Base-by-base conservation (phyloP, 2,329 filamentous ascomycete genomes). In the Eutypa lata region DNA sequence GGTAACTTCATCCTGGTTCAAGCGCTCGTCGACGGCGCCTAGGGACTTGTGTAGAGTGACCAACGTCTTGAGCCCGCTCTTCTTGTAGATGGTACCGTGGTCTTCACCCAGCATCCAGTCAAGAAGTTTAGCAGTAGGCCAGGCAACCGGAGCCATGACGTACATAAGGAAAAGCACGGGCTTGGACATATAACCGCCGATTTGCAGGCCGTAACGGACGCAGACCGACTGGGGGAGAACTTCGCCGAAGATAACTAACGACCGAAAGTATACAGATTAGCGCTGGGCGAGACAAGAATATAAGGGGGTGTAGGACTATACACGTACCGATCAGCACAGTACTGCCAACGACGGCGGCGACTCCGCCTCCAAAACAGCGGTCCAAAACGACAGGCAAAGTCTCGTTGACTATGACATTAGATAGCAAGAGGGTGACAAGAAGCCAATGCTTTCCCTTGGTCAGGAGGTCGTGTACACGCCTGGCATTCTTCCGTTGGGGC, bases 401-500 rank as follows among this genome's bases (percentile, higher is more conserved):
- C 74, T 97, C 94, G 71, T 99, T 97, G 60, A 95, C 96, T 64
- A 99, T 95, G 67, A 99, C 94, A 70, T 99, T 99, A 70, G 91
- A 91, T 52, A 99, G 78, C 7, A 99, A 81, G 24, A 99, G 76
- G 2, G 94, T 97, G 50, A 99, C 94, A 53, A 99, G 78, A 19
- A 99, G 93, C 94, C 94, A 99, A 72, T 99, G 94, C 71, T 99
- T 99, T 64, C 94, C 94, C 63, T 83, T 88, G 59, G 90, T 85
- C 52, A 99, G 75, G 26, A 99, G 77, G 43, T 84, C 80, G 61
- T 94, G 80, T 11, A 99, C 94, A 58, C 84, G 87, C 52, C 82
- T 83, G 1, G 94, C 94, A 67, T 97, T 91, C 67, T 86, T 90
- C 65, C 87, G 87, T 73, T 97, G 93, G n/a, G 86, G 79, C 51